Percentiles rank a stretch among this genome's conserved stretches.
These are phyloP conservation scores for Crucibulum laeve DNA, from an alignment of 768 basidiomycete genomes.

Conservation along the genomic window DNA sequence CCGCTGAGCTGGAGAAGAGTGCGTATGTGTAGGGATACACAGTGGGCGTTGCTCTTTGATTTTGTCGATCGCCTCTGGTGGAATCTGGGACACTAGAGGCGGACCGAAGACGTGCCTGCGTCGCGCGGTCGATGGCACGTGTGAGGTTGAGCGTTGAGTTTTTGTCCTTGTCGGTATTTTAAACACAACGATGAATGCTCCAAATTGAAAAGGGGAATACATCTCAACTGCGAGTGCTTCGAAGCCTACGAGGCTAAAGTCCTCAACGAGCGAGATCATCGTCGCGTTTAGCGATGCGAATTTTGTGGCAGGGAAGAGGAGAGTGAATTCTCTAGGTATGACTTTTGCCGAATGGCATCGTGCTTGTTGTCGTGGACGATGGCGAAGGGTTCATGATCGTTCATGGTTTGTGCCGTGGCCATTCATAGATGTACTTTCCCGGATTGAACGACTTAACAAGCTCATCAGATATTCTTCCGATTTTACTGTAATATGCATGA, in stretches of 20 bases:
- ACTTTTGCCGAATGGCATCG: constrained; percentile 84
- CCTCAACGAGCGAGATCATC: constrained; percentile 90
- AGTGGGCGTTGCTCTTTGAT: constrained; percentile 31
- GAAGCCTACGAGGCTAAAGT: constrained; percentile 89
- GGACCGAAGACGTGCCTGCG: constrained; percentile 90
- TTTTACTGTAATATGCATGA: too few species aligned
- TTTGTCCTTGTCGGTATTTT: constrained; percentile 62
- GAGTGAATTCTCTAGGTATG: constrained; percentile 78
- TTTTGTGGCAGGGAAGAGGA: constrained; percentile 50
- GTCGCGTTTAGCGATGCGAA: constrained; percentile 83
- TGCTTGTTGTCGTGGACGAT: too few species aligned
- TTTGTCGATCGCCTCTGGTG: constrained; percentile 30
- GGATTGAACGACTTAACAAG: too few species aligned
- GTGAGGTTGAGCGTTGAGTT: constrained; percentile 89
- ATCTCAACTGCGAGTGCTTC: constrained; percentile 97
- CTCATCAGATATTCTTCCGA: too few species aligned
- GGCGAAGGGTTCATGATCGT: too few species aligned
- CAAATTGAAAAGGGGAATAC: constrained; percentile 4
- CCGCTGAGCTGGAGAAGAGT: constrained; percentile 64
- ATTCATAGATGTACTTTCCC: too few species aligned
- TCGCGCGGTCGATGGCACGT: constrained; percentile 82
- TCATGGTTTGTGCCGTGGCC: too few species aligned
- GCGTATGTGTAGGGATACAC: constrained; percentile 60
- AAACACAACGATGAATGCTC: neutral
- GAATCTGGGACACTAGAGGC: constrained; percentile 21